phyloP scores from a whole-genome alignment of 306 rosid genomes.

The Senna siamea region DNA sequence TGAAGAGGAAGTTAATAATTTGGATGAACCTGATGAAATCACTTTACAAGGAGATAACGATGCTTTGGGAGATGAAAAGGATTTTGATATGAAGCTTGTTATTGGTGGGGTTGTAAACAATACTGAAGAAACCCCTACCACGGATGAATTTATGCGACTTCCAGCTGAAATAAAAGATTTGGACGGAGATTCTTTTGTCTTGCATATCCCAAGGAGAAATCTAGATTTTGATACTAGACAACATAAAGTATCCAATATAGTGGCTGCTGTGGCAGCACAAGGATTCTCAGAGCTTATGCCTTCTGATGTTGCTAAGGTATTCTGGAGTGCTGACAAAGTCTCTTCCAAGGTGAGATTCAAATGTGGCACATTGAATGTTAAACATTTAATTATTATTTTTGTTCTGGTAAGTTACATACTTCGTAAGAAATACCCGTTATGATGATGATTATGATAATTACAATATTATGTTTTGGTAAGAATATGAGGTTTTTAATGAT shows the following conservation, averaged over 20 bases:
- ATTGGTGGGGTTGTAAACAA: slow-evolving; percentile 90
- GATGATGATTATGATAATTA: slow-evolving; percentile 20
- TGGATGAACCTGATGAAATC: slow-evolving; percentile 79
- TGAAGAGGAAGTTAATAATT: slow-evolving; percentile 62
- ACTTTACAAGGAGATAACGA: slow-evolving; percentile 63
- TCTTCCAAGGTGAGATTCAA: slow-evolving; percentile 84
- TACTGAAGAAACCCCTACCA: slow-evolving; percentile 70
- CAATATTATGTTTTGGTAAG: neutral
- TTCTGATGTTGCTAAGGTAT: slow-evolving; percentile 88
- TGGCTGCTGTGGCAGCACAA: slow-evolving; percentile 81
- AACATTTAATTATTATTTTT: too few relatives aligned
- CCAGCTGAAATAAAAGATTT: slow-evolving; percentile 85
- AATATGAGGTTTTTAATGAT: slow-evolving; percentile 6
- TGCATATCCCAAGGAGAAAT: slow-evolving; percentile 74
- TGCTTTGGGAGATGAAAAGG: slow-evolving; percentile 67
- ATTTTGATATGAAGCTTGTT: slow-evolving; percentile 85
- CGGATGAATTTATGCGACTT: slow-evolving; percentile 76
- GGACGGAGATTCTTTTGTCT: slow-evolving; percentile 81
- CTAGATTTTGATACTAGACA: slow-evolving; percentile 60
- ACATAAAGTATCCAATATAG: slow-evolving; percentile 66
- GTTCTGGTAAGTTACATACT: slow-evolving; percentile 6
- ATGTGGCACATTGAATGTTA: slow-evolving; percentile 3
- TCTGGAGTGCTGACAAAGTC: slow-evolving; percentile 80
- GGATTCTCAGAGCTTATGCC: slow-evolving; percentile 94
- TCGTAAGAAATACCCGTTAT: slow-evolving; percentile 4